Evolutionary conservation across 176 grass and related monocot genomes (phyloP), one percentile per base, ranked within the genome.

Genomic region (Thalia dealbata): DNA sequence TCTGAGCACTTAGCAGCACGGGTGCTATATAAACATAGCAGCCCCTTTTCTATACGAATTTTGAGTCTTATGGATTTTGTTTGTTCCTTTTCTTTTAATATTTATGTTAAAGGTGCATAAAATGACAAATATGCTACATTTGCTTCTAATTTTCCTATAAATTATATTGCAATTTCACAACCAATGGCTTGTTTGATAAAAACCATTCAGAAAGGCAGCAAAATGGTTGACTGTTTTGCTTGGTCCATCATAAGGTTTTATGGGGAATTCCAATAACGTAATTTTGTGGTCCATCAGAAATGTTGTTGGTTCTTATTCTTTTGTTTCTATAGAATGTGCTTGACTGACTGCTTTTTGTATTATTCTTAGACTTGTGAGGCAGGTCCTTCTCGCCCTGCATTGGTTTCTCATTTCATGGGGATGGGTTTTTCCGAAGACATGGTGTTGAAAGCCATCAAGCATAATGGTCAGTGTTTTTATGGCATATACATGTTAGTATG

Each of bases 391-490:
- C 45, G 48, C 26, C 70, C 48, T 52, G 7, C 13, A 5, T 19
- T 54, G 23, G 45, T 30, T 29, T 72, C 70, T 52, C 24, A 72
- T 30, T 72, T 72, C 52, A 72, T 72, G 70, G 70, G 50, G 14
- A 72, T 72, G 70, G 70, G 70, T 28, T 54, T 72, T 52, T 52
- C 70, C 19, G 70, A 72, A 52, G 46, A 72, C 10, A 50, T 72
- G 70, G 70, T 72, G 70, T 19, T 72, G 70, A 72, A 72, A 72
- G 70, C 70, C 27, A 72, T 72, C 25, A 52, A 72, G 70, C 14
- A 72, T 21, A 54, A 72, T 32, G 70, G 70, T 72, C 22, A 52
- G 26, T 72, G 7, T 52, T 44, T 52, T 72, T 43, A 11, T 24
- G 6, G 43, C 8, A 69, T 11, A 64, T 15, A 24, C 23, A 63